Conservation (phyloP, 768 basidiomycete species). For the Phylloporus sp. region DNA sequence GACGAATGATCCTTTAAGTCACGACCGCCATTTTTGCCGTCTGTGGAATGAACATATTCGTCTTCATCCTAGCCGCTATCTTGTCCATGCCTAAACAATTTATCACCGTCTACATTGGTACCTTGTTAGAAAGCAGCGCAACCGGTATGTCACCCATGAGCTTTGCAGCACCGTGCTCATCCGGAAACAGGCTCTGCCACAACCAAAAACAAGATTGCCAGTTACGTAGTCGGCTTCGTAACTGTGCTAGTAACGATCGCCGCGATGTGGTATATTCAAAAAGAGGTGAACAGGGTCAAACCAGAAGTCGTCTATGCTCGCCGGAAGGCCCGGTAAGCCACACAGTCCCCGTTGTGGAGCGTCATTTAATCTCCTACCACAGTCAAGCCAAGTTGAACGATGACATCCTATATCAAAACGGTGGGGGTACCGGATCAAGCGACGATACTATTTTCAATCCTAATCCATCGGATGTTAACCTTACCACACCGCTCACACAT, state of each 20-base stretch:
- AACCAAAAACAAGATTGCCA: constrained; percentile 58
- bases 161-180: constrained; percentile 1
- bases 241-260: constrained; percentile 68
- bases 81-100: constrained; percentile 89
- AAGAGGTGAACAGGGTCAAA: constrained; percentile 65
- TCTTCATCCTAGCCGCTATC: constrained; percentile 76
- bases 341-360: not conserved
- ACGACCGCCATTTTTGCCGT: constrained; percentile 87
- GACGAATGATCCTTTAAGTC: constrained; percentile 41
- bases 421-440: constrained; percentile 27
- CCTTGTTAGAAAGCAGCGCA: constrained; percentile 55
- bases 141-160: constrained; percentile 17
- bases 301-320: constrained; percentile 63
- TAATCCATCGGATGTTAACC: constrained; percentile 39
- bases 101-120: constrained; percentile 87
- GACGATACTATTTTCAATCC: constrained; percentile 36
- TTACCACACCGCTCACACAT: constrained; percentile 25
- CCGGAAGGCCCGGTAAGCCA: constrained; percentile 62
- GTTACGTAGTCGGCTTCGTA: constrained; percentile 60
- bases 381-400: constrained; percentile 54
- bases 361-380: constrained; percentile 4
- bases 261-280: constrained; percentile 84
- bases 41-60: constrained; percentile 80
- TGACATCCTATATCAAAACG: constrained; percentile 29
- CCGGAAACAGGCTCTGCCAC: constrained; percentile 17